Base-by-base conservation (phyloP, 2,329 filamentous ascomycete species). In the Diaporthe sp. region DNA sequence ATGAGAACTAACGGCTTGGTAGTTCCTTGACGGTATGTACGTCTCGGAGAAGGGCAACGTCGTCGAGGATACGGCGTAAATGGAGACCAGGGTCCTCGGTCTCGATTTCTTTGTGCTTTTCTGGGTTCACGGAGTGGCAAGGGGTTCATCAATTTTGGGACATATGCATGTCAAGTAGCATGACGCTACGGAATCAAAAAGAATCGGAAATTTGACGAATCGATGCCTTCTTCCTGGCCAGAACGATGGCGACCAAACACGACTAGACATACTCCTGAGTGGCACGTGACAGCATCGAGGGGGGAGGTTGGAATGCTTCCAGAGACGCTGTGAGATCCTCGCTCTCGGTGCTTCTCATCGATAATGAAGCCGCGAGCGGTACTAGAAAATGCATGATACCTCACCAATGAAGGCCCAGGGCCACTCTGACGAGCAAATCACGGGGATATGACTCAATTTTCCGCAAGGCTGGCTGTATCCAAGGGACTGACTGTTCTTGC, bases 21-120 rank as follows among this genome's bases (percentile, higher is more conserved):
- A 97, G 95, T 99, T 99, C 94, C 93, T 99, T 92, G 97, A 99
- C 90, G 97, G 97, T 93, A 92, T 99, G 88, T 99, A 99, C 92
- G 97, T 99, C 85, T 98, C 96, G 86, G 97, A 99, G 94, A 94
- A 95, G 91, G 94, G 94, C 88, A 98, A 98, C 93, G 93, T 99
- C 84, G 90, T 91, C 82, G 94, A 95, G 85, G 93, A 92, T 15
- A 5, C 65, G 80, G 86, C 82, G 79, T 82, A 78, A 78, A 74
- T 78, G 79, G 78, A 62, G 34, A 65, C 42, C 34, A 65, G 39
- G 37, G 68, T 71, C 39, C 68, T 60, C 68, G 68, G 53, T 79
- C 79, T 80, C 79, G 80, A 79, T 82, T 82, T 83, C 80, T 82
- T 82, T 83, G 81, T 84, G 82, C 87, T 90, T 90, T 90, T 87